Conservation (phyloP, 768 basidiomycete genomes). For the Mycena belliarum region DNA sequence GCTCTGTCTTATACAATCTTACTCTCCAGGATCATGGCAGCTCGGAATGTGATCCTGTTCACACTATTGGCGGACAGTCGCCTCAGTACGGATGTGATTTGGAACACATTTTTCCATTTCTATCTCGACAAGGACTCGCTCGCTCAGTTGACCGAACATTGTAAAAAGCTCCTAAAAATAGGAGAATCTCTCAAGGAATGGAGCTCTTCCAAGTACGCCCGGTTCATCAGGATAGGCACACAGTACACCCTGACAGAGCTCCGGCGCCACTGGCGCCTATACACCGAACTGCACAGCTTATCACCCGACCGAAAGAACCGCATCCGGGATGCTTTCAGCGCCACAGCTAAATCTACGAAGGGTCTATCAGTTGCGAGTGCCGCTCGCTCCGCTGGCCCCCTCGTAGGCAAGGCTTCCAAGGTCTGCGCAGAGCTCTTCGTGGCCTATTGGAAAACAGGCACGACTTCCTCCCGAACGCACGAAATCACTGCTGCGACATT, state of each 20-base stretch:
- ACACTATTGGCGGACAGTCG: conserved; percentile 41
- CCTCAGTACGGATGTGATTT: conserved; percentile 21
- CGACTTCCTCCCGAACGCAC: conserved; percentile 29
- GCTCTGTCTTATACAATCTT: not conserved
- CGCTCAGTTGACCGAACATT: conserved; percentile 38
- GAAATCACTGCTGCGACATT: conserved; percentile 26
- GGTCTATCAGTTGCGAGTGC: conserved; percentile 8
- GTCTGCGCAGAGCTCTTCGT: conserved; percentile 25
- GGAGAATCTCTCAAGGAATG: conserved; percentile 38
- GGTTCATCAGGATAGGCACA: conserved; percentile 39
- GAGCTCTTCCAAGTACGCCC: conserved; percentile 40
- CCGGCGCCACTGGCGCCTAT: conserved; percentile 42
- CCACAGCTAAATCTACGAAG: conserved; percentile 16
- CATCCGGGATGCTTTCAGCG: conserved; percentile 9
- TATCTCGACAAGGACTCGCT: conserved; percentile 40
- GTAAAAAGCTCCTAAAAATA: conserved; percentile 35
- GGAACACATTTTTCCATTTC: conserved; percentile 53
- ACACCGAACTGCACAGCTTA: conserved; percentile 31
- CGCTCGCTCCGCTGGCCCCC: conserved; percentile 40
- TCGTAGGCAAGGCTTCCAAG: conserved; percentile 21
- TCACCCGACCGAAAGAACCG: conserved; percentile 22
- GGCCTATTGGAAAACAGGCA: conserved; percentile 45
- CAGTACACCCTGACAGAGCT: conserved; percentile 39
- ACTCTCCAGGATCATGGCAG: conserved; percentile 25
- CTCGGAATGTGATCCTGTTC: conserved; percentile 49